These are phyloP conservation scores for Paxillus involutus DNA, from an alignment of 768 basidiomycete genomes.

Conservation along the genomic window DNA sequence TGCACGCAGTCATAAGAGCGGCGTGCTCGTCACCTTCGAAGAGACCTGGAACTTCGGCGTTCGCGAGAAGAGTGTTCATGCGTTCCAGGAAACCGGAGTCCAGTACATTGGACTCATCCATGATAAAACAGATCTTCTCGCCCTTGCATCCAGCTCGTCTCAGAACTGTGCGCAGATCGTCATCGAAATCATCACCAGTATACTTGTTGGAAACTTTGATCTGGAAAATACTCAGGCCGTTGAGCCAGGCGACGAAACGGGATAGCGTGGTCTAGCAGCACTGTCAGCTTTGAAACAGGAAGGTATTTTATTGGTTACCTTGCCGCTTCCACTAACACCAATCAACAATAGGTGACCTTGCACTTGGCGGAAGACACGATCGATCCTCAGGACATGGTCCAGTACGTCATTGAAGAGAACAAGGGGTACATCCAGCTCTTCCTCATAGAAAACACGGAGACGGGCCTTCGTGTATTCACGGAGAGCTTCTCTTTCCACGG, in stretches of 20 bases:
- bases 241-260: conserved; percentile 99
- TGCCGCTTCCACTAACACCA: conserved; percentile 97
- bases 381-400: conserved; percentile 96
- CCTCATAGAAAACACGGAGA: conserved; percentile 97
- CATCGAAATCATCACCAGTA: conserved; percentile 97
- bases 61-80: conserved; percentile 99
- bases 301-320: conserved; percentile 52
- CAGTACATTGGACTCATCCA: conserved; percentile 99
- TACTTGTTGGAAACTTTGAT: conserved; percentile 99
- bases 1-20: conserved; percentile 98
- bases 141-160: conserved; percentile 97
- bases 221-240: conserved; percentile 97
- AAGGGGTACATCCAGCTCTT: conserved; percentile 95
- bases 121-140: conserved; percentile 99
- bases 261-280: conserved; percentile 84
- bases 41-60: conserved; percentile 99
- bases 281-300: conserved; percentile 14
- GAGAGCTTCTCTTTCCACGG: conserved; percentile 89
- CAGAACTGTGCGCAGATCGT: conserved; percentile 92
- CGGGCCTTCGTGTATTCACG: conserved; percentile 97
- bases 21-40: conserved; percentile 99
- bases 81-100: conserved; percentile 98
- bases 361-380: conserved; percentile 97
- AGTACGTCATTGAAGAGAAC: conserved; percentile 98
- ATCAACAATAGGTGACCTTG: conserved; percentile 97